Evolutionary conservation across 2,329 filamentous ascomycete species (phyloP).

Genomic region (Talaromyces sp.): DNA sequence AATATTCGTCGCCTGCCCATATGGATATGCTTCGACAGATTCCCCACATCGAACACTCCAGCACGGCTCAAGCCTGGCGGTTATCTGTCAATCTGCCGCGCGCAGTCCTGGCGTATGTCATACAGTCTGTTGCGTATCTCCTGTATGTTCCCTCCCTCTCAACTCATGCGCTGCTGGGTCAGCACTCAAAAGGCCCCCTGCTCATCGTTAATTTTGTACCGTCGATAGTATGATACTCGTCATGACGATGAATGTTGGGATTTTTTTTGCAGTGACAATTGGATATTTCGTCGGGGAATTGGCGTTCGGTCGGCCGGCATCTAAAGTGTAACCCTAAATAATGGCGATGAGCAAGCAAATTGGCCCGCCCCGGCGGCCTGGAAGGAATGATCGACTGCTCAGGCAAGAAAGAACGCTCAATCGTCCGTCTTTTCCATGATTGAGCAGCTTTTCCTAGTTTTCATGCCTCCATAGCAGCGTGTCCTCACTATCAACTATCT

Average conservation of each 20-base stretch:
- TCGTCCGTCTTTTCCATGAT: too few species aligned
- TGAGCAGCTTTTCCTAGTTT: too few species aligned
- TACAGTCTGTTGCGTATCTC: slow-evolving; percentile 2
- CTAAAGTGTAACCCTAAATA: too few species aligned
- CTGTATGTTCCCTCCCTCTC: not conserved
- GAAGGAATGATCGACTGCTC: too few species aligned
- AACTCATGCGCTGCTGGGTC: not conserved
- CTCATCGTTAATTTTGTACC: not conserved
- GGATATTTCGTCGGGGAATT: not conserved
- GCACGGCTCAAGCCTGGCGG: not conserved
- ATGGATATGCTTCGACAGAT: not conserved
- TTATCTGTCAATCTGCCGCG: slow-evolving; percentile 5
- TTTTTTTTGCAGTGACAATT: slow-evolving; percentile 5
- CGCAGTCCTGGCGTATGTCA: not conserved
- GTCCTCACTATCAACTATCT: too few species aligned
- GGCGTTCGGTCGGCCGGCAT: not conserved
- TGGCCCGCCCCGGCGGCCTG: too few species aligned
- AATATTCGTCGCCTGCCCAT: not conserved
- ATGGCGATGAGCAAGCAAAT: too few species aligned
- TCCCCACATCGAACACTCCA: not conserved
- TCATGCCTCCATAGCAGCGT: too few species aligned
- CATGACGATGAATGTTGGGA: slow-evolving; percentile 8
- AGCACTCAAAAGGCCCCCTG: too few species aligned
- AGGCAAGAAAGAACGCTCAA: too few species aligned
- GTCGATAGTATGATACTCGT: slow-evolving; percentile 5